Evolutionary conservation across 2,329 filamentous ascomycete species (phyloP).

Genomic region (Rutstroemia sp.): DNA sequence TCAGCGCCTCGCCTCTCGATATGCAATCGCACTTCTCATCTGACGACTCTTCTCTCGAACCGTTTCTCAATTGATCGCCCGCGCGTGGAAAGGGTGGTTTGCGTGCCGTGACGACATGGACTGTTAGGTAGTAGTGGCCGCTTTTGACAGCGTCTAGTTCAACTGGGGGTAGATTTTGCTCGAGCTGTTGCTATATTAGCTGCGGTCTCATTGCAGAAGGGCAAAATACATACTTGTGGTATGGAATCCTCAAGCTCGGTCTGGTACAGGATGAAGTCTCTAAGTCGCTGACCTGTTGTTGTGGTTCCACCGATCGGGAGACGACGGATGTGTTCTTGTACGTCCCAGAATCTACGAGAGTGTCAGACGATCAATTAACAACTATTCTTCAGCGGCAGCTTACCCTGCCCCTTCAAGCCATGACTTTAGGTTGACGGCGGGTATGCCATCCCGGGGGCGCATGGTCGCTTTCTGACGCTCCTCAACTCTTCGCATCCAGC

Average conservation of each 20-base stretch:
- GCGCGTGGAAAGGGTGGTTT: conserved; percentile 21
- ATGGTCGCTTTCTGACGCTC: conserved; percentile 21
- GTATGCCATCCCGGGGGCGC: conserved; percentile 22
- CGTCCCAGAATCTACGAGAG: conserved; percentile 25
- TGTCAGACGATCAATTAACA: not conserved
- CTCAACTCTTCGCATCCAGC: conserved; percentile 23
- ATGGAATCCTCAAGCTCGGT: conserved; percentile 13
- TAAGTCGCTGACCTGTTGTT: not conserved
- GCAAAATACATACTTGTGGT: not conserved
- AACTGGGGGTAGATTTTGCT: conserved; percentile 9
- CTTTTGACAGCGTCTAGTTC: conserved; percentile 13
- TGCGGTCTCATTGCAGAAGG: not conserved
- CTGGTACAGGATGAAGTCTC: conserved; percentile 7
- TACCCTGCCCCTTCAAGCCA: conserved; percentile 27
- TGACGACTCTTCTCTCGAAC: conserved; percentile 24
- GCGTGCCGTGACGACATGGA: conserved; percentile 27
- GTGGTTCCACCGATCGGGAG: conserved; percentile 18
- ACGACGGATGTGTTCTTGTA: conserved; percentile 22
- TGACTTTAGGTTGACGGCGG: conserved; percentile 24
- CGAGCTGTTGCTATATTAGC: conserved; percentile 16
- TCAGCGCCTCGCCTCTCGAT: conserved; percentile 13
- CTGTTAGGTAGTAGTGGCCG: conserved; percentile 22
- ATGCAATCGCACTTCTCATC: conserved; percentile 23
- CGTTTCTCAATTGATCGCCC: conserved; percentile 23
- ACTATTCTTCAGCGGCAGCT: conserved; percentile 1